Evolutionary conservation across 768 basidiomycete genomes (phyloP).

Genomic region (Boletus sp.): DNA sequence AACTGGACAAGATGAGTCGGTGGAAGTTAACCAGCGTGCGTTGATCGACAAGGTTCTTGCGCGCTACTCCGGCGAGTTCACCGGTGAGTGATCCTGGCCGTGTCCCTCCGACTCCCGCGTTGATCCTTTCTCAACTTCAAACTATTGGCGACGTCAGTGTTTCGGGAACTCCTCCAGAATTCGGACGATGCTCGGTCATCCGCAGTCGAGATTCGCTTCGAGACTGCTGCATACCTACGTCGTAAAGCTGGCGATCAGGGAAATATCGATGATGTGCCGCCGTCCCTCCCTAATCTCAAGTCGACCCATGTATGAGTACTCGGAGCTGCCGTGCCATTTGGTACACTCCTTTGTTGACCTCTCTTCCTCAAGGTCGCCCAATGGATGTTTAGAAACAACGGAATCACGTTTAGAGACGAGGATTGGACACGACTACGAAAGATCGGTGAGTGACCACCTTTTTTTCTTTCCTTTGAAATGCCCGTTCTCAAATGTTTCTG

Average conservation of each 20-base stretch:
- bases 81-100: constrained; percentile 40
- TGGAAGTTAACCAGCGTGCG: constrained; percentile 95
- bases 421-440: constrained; percentile 19
- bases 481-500: background rate
- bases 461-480: background rate
- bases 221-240: constrained; percentile 54
- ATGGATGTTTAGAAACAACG: constrained; percentile 90
- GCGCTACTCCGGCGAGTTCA: constrained; percentile 93
- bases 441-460: constrained; percentile 5
- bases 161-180: constrained; percentile 90
- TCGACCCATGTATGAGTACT: constrained; percentile 48
- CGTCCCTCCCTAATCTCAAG: constrained; percentile 61
- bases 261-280: constrained; percentile 1
- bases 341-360: background rate
- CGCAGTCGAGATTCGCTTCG: constrained; percentile 76
- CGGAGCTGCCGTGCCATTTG: background rate
- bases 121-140: background rate
- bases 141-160: constrained; percentile 37
- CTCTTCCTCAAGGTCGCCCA: constrained; percentile 54
- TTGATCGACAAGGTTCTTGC: constrained; percentile 96
- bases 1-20: constrained; percentile 72
- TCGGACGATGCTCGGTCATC: constrained; percentile 87
- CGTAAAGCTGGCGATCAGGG: constrained; percentile 10
- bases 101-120: background rate
- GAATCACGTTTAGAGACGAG: constrained; percentile 62